Percentiles rank a stretch among this genome's conserved stretches.
These are phyloP conservation scores for Spergularia bocconei DNA, from an alignment of 148 eudicot genomes.

Conservation along the genomic window DNA sequence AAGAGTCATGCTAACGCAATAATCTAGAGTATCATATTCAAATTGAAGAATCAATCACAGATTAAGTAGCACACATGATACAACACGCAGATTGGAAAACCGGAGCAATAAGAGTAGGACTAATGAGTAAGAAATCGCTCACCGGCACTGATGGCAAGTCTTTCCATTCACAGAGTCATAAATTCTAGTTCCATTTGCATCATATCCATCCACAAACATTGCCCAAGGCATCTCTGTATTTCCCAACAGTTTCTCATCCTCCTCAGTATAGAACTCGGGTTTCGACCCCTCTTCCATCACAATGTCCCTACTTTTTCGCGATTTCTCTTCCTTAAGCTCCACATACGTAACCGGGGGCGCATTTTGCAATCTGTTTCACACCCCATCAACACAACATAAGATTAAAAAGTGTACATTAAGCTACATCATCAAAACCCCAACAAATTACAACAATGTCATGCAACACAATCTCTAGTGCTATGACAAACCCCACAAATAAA, in stretches of 20 bases:
- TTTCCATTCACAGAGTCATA: constrained; percentile 75
- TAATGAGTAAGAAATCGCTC: constrained; percentile 6
- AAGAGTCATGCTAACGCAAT: not conserved
- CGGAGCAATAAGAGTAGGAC: not conserved
- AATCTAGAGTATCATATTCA: not conserved
- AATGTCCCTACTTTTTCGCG: constrained; percentile 24
- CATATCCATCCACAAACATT: constrained; percentile 76
- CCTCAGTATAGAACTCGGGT: constrained; percentile 80
- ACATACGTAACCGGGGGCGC: constrained; percentile 58
- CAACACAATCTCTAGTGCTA: not conserved
- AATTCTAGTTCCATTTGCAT: constrained; percentile 65
- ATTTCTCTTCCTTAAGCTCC: constrained; percentile 49
- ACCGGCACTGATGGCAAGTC: constrained; percentile 99
- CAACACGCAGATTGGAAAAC: not conserved
- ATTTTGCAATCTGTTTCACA: constrained; percentile 58
- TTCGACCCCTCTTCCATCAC: constrained; percentile 50
- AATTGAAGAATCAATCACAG: not conserved
- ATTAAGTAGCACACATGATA: not conserved
- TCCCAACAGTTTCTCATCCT: constrained; percentile 83
- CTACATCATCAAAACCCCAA: not conserved
- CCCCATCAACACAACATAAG: not conserved
- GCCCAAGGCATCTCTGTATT: constrained; percentile 69
- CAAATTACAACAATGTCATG: not conserved
- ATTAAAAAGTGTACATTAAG: not conserved
- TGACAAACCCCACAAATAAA: too few relatives aligned